A percentile compares a stretch with the other conserved stretches of the same genome.
These are phyloP conservation scores for Coleophoma cylindrospora DNA, from an alignment of 2,329 filamentous ascomycete genomes.

Conservation along the genomic window DNA sequence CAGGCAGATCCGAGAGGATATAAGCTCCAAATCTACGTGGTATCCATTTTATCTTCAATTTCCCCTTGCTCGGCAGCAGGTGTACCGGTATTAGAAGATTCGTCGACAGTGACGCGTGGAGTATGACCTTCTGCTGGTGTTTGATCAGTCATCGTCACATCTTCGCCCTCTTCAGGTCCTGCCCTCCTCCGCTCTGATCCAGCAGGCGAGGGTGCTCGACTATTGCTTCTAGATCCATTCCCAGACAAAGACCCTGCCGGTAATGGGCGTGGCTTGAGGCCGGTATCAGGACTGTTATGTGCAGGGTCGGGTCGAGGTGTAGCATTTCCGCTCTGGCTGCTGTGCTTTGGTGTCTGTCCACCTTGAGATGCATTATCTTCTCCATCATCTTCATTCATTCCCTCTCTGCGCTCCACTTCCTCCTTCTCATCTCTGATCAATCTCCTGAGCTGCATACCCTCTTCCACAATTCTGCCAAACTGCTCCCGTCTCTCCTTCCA, in stretches of 20 bases:
- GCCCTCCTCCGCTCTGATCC: conserved; percentile 15
- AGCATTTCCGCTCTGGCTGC: conserved; percentile 38
- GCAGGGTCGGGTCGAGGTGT: conserved; percentile 46
- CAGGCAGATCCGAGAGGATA: too few species aligned
- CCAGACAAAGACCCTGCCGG: conserved; percentile 29
- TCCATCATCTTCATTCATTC: conserved; percentile 59
- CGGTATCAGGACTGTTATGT: conserved; percentile 42
- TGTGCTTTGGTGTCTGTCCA: conserved; percentile 46
- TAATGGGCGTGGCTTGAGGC: conserved; percentile 28
- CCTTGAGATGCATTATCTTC: conserved; percentile 49
- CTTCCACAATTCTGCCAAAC: conserved; percentile 83
- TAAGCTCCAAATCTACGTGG: conserved; percentile 26
- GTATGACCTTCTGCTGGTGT: conserved; percentile 28
- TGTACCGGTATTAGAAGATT: conserved; percentile 22
- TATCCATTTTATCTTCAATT: conserved; percentile 61
- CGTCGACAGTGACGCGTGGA: conserved; percentile 44
- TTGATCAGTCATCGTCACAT: conserved; percentile 53
- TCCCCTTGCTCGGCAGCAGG: background rate
- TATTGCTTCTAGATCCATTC: conserved; percentile 32
- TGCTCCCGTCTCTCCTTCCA: conserved; percentile 84
- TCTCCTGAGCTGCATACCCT: conserved; percentile 79
- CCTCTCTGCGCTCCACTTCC: conserved; percentile 82
- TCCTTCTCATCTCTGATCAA: conserved; percentile 94
- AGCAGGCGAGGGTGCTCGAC: conserved; percentile 32
- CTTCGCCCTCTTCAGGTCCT: conserved; percentile 39